Conservation (phyloP, 345 rosid genomes). For the Gossypium anomalum region DNA sequence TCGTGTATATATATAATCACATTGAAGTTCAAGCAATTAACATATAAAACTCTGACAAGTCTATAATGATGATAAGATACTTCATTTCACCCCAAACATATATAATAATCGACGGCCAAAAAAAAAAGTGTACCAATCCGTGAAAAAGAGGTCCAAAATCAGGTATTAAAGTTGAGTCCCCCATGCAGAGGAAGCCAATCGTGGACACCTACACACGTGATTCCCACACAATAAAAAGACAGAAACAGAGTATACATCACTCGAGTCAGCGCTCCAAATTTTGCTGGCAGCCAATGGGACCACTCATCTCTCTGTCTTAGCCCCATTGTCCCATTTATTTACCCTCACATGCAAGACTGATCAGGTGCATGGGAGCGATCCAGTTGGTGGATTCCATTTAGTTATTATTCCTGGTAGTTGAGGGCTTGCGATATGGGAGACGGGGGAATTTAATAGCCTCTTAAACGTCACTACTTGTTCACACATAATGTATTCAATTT, state of each 20-base stretch:
- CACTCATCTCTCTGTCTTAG: slow-evolving; percentile 10
- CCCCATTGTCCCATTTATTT: slow-evolving; percentile 26
- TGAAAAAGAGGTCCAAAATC: background rate
- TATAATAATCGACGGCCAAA: background rate
- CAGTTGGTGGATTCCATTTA: background rate
- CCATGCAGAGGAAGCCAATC: slow-evolving; percentile 11
- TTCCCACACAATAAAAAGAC: background rate
- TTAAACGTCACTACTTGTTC: slow-evolving; percentile 20
- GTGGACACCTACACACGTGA: slow-evolving; percentile 15
- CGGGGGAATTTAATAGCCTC: slow-evolving; percentile 6
- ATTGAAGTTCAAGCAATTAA: background rate
- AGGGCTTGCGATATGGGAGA: background rate
- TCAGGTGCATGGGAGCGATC: background rate
- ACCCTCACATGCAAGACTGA: slow-evolving; percentile 27
- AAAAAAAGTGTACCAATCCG: background rate
- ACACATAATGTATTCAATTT: background rate
- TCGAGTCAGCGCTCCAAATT: slow-evolving; percentile 15
- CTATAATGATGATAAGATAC: background rate
- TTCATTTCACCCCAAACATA: background rate
- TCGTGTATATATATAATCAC: background rate
- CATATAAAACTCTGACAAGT: background rate
- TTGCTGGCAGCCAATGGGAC: slow-evolving; percentile 14
- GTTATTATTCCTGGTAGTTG: slow-evolving; percentile 22
- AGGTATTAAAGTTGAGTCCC: background rate
- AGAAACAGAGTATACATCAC: background rate